Conservation (phyloP, 805 yeast species). For the Candida michaelii region DNA sequence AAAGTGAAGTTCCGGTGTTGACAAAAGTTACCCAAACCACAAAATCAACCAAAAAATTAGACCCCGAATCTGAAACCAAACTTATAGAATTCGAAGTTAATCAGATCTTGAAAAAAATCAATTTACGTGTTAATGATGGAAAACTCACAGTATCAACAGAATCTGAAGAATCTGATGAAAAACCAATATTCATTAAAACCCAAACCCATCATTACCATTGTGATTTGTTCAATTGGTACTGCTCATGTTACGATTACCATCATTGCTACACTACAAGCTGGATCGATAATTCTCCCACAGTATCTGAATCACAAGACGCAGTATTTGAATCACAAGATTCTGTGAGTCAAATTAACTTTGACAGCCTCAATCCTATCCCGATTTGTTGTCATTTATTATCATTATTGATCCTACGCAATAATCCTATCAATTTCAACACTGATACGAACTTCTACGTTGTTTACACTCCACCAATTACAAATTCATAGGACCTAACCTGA, state of each 20-base stretch:
- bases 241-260: constrained; percentile 28
- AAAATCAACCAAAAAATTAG: neutral
- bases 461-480: neutral
- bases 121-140: neutral
- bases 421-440: neutral
- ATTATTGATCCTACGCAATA: constrained; percentile 13
- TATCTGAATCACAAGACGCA: no score
- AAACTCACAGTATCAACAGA: neutral
- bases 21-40: neutral
- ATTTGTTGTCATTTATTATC: constrained; percentile 25
- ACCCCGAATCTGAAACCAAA: no score
- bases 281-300: no score
- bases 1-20: neutral
- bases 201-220: neutral
- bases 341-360: no score
- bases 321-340: no score
- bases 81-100: neutral
- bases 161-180: neutral
- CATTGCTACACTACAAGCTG: constrained; percentile 12
- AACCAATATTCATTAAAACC: neutral
- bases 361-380: constrained; percentile 17
- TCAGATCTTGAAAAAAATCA: neutral
- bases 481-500: no score
- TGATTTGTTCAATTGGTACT: constrained; percentile 27
- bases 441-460: neutral